Evolutionary conservation across 805 yeast species (phyloP).

Genomic region (Nakazawaea wickerhamii): DNA sequence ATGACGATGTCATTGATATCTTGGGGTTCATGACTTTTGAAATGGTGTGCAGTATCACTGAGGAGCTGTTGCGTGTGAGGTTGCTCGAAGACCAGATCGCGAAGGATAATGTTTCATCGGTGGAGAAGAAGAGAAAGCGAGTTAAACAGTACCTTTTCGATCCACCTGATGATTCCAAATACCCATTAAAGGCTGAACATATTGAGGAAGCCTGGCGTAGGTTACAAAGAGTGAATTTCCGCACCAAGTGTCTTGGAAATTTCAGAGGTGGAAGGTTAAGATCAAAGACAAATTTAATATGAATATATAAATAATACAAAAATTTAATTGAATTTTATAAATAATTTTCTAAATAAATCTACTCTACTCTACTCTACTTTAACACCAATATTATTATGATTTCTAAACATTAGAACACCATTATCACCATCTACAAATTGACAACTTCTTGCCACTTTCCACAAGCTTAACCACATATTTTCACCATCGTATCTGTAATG

Average conservation of each 20-base stretch:
- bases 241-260: slow-evolving; percentile 59
- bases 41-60: slow-evolving; percentile 91
- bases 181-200: slow-evolving; percentile 74
- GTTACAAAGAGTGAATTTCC: slow-evolving; percentile 53
- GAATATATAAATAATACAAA: slow-evolving; percentile 6
- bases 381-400: slow-evolving; percentile 40
- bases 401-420: slow-evolving; percentile 66
- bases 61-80: slow-evolving; percentile 80
- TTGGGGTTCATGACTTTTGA: slow-evolving; percentile 94
- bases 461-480: slow-evolving; percentile 51
- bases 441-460: slow-evolving; percentile 58
- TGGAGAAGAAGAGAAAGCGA: slow-evolving; percentile 34
- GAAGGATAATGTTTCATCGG: slow-evolving; percentile 31
- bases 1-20: slow-evolving; percentile 94
- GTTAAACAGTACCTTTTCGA: slow-evolving; percentile 66
- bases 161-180: slow-evolving; percentile 79
- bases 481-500: slow-evolving; percentile 46
- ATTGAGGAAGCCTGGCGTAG: slow-evolving; percentile 87
- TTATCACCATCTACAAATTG: slow-evolving; percentile 66
- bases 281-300: slow-evolving; percentile 47
- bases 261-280: slow-evolving; percentile 65
- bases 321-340: not conserved
- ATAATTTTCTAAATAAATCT: not conserved
- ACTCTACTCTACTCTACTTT: slow-evolving; percentile 20
- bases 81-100: slow-evolving; percentile 38